Conservation (phyloP, 2,329 filamentous ascomycete species). For the Xylariaceae sp. region DNA sequence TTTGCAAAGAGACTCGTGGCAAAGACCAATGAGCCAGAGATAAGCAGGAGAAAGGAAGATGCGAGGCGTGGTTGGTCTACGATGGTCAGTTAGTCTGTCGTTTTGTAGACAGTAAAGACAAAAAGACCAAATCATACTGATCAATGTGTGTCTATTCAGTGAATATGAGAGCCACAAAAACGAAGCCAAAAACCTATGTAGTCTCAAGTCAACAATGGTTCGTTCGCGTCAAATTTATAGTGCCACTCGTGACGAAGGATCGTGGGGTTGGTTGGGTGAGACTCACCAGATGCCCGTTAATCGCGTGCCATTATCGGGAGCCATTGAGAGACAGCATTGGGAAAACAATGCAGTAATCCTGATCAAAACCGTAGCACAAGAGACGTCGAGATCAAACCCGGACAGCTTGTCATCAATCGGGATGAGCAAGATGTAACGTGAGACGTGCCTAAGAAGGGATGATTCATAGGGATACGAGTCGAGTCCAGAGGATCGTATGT, state of each 20-base stretch:
- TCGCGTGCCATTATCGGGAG: conserved; percentile 32
- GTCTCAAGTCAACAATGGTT: conserved; percentile 1
- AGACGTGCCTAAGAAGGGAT: no score
- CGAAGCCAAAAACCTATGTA: conserved; percentile 40
- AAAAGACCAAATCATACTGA: conserved; percentile 35
- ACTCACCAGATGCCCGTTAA: conserved; percentile 36
- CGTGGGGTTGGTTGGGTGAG: not conserved
- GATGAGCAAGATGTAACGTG: not conserved
- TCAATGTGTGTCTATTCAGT: conserved; percentile 44
- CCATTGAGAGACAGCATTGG: conserved; percentile 24
- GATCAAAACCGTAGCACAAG: not conserved
- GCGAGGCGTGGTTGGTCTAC: conserved; percentile 47
- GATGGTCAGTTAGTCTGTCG: conserved; percentile 12
- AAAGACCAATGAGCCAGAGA: conserved; percentile 41
- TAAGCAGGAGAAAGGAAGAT: conserved; percentile 41
- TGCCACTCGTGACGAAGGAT: not conserved
- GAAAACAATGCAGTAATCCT: not conserved
- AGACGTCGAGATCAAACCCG: not conserved
- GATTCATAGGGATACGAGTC: no score
- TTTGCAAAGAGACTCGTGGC: conserved; percentile 38
- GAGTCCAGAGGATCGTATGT: no score
- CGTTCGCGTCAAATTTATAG: not conserved
- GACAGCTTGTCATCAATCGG: not conserved
- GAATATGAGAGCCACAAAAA: conserved; percentile 45
- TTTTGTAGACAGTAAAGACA: not conserved